Evolutionary conservation across 202 grass and related monocot species (phyloP), one percentile per base, ranked within the genome.

Genomic region (Setaria viridis): DNA sequence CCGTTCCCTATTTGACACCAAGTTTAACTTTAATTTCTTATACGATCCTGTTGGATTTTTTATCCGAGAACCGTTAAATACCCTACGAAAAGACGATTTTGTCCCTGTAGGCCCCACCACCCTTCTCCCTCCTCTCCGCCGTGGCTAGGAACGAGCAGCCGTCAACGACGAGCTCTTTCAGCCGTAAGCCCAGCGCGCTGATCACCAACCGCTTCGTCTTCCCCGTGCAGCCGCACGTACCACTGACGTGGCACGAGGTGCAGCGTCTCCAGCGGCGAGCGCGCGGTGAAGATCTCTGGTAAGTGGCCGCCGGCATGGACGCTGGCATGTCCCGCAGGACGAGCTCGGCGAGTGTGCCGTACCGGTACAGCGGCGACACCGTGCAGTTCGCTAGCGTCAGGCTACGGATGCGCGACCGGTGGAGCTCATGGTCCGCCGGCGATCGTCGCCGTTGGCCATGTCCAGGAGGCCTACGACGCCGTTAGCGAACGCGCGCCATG

Each of bases 331-430:
- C 78, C 2, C 33, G 59, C 48, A 75, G 30, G 1, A 67, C 70
- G 60, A 81, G 77, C 48, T 20, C 53, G 8, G 49, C 4, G 21
- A 86, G 70, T 37, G 60, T 48, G 60, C 13, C 1, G 70, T 58
- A 82, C 39, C 67, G 13, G 41, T 68, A 12, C 49, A 68, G 60
- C 70, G 70, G 85, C 69, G 77, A 77, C n/a, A 45, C 3, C 58
- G 9, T 9, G 60, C 78, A 82, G 78, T 76, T 81, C 3, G 35
- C 35, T 25, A 87, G 60, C 17, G 17, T 87, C 25, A 87, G 59
- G 59, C 69, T 20, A 46, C 58, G 68, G 10, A 87, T 11, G 37
- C 69, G 78, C 1, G 60, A 58, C 11, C 58, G 41, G 35, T 35
- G 37, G 50, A 19, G 59, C 12, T 56, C 60, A 39, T 67, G 19